Evolutionary conservation across 192 early-diverging fungal genomes (phyloP).

Genomic region (Backusella australiensis): DNA sequence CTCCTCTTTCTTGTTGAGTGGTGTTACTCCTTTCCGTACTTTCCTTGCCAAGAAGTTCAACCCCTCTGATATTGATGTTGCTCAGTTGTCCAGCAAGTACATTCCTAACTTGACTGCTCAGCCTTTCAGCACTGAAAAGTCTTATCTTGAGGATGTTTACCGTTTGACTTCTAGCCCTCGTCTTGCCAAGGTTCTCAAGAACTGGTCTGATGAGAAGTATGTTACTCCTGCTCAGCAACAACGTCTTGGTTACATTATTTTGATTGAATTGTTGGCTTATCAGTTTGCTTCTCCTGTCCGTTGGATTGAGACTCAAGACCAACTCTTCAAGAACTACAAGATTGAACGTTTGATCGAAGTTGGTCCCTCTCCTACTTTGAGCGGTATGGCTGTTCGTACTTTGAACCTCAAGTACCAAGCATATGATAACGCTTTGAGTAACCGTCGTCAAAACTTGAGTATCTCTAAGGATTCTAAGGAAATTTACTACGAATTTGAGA

Average conservation of each 20-base stretch:
- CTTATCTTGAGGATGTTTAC: slow-evolving; percentile 74
- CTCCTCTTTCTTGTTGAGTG: slow-evolving; percentile 88
- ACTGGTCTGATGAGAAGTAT: slow-evolving; percentile 72
- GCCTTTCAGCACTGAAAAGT: slow-evolving; percentile 78
- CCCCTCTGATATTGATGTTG: slow-evolving; percentile 78
- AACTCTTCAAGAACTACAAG: slow-evolving; percentile 75
- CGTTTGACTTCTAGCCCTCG: slow-evolving; percentile 69
- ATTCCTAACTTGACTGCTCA: slow-evolving; percentile 93
- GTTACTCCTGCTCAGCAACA: slow-evolving; percentile 78
- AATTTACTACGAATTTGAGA: slow-evolving; percentile 90
- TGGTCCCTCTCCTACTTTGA: slow-evolving; percentile 85
- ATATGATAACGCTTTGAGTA: slow-evolving; percentile 91
- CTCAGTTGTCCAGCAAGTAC: slow-evolving; percentile 79
- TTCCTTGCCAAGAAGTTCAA: slow-evolving; percentile 85
- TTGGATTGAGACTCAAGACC: slow-evolving; percentile 94
- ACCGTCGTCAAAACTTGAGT: slow-evolving; percentile 86
- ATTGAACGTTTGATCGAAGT: slow-evolving; percentile 90
- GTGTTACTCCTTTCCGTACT: slow-evolving; percentile 90
- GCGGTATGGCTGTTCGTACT: slow-evolving; percentile 92
- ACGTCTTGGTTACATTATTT: slow-evolving; percentile 78
- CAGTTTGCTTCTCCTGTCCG: slow-evolving; percentile 92
- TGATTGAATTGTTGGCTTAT: slow-evolving; percentile 89
- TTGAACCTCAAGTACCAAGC: slow-evolving; percentile 97
- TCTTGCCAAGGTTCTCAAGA: slow-evolving; percentile 75
- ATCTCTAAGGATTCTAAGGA: slow-evolving; percentile 89